Percentiles rank a stretch among this genome's conserved stretches.
Conservation (phyloP, 352 stramenopile species). For the Pythium periplocum region DNA sequence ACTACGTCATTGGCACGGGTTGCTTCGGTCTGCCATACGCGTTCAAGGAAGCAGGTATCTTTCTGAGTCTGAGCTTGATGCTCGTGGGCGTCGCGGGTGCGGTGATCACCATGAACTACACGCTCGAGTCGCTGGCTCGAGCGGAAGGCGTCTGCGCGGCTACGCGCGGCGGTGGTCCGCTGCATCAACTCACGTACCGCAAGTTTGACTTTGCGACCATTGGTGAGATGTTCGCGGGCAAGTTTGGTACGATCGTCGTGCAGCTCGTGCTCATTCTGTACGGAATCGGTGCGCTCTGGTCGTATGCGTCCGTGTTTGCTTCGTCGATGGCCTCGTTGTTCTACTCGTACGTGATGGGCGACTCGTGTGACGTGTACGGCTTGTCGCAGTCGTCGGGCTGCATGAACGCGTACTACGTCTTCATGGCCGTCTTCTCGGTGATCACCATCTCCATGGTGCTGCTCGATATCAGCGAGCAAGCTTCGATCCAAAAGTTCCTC, state of each 20-base stretch:
- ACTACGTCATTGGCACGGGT: constrained; percentile 84
- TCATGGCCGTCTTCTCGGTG: constrained; percentile 68
- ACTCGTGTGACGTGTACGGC: constrained; percentile 64
- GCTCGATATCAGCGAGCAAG: constrained; percentile 82
- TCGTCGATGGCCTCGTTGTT: constrained; percentile 81
- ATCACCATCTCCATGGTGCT: constrained; percentile 80
- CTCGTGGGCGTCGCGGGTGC: constrained; percentile 54
- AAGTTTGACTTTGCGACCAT: constrained; percentile 84
- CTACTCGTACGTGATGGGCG: constrained; percentile 58
- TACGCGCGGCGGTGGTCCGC: constrained; percentile 35
- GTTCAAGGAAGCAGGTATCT: constrained; percentile 68
- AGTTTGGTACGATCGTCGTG: constrained; percentile 54
- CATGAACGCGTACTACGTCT: constrained; percentile 67
- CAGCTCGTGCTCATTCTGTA: constrained; percentile 73
- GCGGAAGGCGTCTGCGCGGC: constrained; percentile 69
- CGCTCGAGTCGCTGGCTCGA: constrained; percentile 71
- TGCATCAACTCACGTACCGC: constrained; percentile 76
- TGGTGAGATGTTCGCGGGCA: constrained; percentile 78
- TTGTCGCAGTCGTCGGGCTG: constrained; percentile 35
- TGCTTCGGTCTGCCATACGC: constrained; percentile 81
- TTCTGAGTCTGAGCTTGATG: constrained; percentile 54
- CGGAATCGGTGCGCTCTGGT: constrained; percentile 77
- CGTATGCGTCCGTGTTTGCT: constrained; percentile 82
- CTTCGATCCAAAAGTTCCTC: constrained; percentile 77
- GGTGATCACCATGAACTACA: constrained; percentile 86